phyloP scores from a whole-genome alignment of 306 rosid genomes.

The Quercus mongolica region DNA sequence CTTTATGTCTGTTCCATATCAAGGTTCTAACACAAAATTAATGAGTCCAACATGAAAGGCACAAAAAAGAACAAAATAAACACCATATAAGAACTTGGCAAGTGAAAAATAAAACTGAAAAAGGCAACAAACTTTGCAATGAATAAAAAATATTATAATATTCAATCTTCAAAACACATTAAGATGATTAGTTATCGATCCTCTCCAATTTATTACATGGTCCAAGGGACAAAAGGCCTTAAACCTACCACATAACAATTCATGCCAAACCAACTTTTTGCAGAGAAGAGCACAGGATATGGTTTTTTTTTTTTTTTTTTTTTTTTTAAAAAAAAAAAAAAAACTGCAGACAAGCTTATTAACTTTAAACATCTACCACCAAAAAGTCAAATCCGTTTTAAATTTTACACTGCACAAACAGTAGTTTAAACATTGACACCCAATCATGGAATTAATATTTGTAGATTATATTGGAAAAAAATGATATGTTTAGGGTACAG shows the following conservation, averaged over 20 bases:
- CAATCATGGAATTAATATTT: not conserved
- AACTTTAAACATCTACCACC: not conserved
- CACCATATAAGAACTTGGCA: not conserved
- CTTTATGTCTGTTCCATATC: constrained; percentile 61
- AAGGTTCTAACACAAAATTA: constrained; percentile 28
- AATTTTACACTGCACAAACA: not conserved
- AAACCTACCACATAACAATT: not conserved
- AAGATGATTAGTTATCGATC: not conserved
- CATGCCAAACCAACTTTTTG: not conserved
- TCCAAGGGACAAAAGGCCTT: not conserved
- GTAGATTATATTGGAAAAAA: not conserved
- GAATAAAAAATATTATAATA: not conserved
- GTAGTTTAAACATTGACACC: not conserved
- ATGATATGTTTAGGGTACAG: not conserved
- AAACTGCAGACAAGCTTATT: not conserved
- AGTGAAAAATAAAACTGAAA: not conserved
- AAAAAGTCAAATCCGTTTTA: not conserved
- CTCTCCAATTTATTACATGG: not conserved
- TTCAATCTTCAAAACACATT: not conserved
- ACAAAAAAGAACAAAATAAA: not conserved
- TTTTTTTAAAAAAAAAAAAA: not conserved
- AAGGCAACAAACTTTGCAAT: not conserved
- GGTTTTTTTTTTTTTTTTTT: no score
- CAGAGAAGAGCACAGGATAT: not conserved
- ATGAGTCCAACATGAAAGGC: constrained; percentile 6